Base-by-base conservation (phyloP, 2,329 filamentous ascomycete species). In the Fusarium sarcochroum region DNA sequence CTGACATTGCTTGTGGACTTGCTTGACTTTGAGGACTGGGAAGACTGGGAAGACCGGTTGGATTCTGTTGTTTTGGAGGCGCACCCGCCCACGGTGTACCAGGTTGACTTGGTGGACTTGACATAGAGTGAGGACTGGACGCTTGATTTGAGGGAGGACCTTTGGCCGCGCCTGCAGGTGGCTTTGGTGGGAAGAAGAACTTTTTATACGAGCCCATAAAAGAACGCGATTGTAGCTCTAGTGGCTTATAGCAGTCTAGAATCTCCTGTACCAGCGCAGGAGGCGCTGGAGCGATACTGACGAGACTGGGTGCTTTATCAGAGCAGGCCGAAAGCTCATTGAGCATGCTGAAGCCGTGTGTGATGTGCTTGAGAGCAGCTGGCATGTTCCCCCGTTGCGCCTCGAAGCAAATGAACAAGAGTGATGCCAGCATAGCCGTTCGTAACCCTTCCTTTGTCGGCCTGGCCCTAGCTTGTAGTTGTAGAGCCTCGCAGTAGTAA, bases 351-450 rank as follows among this genome's bases (percentile, higher is more conserved):
- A 82, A 81, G 37, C 80, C 80, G 34, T 81, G 78, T 2, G 74
- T 79, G 42, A 82, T 72, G 50, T 82, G 80, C 55, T 81, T 80
- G 6, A 82, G 75, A 6, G 80, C 80, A 4, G 78, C 79, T 2
- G 80, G 75, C 54, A 77, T 75, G 14, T 82, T 81, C 4, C 80
- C 80, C 6, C 80, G 71, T 58, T 80, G 79, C 4, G 79, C 70
- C 45, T 82, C 80, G 34, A 82, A 82, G 56, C 80, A 81, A 38
- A 82, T 79, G 40, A 82, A 82, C 1, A 82, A 61, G 5, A 82
- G 70, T 0, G 80, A 82, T 2, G 80, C 76, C 8, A 82, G 58
- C 52, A 82, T 66, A 0, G 80, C 80, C 3, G 80, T 81, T 13
- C 79, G 73, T 7, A 82, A 62, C 3, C 78, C 77, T n/a, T 79